Conservation (phyloP, 2,329 filamentous ascomycete genomes). For the Pyricularia sp. region DNA sequence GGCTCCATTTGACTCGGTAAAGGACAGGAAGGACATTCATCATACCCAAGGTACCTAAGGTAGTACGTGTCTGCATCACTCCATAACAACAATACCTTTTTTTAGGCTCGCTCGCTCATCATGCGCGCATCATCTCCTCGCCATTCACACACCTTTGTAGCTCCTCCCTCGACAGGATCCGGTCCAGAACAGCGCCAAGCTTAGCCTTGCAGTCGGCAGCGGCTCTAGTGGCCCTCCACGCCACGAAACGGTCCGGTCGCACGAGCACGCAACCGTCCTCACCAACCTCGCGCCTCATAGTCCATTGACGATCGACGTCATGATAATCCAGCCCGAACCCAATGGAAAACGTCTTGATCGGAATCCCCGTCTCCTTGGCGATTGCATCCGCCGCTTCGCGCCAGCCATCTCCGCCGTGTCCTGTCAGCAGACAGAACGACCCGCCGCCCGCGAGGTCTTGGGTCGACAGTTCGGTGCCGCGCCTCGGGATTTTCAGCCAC, state of each 20-base stretch:
- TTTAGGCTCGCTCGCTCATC: too few relatives aligned
- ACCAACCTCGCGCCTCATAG: conserved; percentile 37
- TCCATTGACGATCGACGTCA: conserved; percentile 55
- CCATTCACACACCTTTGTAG: not conserved
- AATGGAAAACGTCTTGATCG: conserved; percentile 39
- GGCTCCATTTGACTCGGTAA: too few relatives aligned
- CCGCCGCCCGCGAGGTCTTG: conserved; percentile 51
- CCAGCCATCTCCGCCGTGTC: conserved; percentile 47
- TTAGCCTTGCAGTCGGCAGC: conserved; percentile 8
- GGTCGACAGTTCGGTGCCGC: conserved; percentile 40
- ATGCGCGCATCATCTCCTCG: too few relatives aligned
- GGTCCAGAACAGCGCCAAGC: conserved; percentile 8
- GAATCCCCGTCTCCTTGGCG: conserved; percentile 27
- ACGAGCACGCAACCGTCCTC: conserved; percentile 50
- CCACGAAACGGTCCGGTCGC: conserved; percentile 49
- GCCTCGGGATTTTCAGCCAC: conserved; percentile 44
- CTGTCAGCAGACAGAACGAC: conserved; percentile 38
- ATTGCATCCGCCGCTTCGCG: conserved; percentile 34
- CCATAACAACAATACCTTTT: too few relatives aligned
- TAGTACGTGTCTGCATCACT: too few relatives aligned
- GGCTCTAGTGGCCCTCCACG: conserved; percentile 27
- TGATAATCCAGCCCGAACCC: conserved; percentile 51
- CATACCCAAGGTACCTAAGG: too few relatives aligned
- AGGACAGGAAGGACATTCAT: too few relatives aligned
- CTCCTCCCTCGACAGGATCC: not conserved